Percentiles rank a stretch among this genome's conserved stretches.
phyloP scores from a whole-genome alignment of 768 basidiomycete species.

The Trametes gibbosa region DNA sequence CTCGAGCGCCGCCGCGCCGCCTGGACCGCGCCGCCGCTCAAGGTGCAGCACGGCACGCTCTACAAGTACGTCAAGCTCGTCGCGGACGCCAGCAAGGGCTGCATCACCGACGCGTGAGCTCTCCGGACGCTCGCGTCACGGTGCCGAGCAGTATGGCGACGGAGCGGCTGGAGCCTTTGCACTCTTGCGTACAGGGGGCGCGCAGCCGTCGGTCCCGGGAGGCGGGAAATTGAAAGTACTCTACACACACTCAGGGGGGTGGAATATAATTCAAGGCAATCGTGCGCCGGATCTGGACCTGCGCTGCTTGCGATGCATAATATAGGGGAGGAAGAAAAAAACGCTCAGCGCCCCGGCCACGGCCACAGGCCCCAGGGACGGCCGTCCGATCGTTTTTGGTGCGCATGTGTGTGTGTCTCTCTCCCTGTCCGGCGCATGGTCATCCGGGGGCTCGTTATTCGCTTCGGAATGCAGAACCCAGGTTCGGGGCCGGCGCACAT shows the following conservation, averaged over 20 bases:
- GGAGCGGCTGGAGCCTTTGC: no score
- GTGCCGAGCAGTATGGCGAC: not conserved
- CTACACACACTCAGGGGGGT: slow-evolving; percentile 11
- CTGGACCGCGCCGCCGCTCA: slow-evolving; percentile 87
- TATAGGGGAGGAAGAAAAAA: not conserved
- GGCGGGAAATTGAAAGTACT: slow-evolving; percentile 8
- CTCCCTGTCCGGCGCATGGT: not conserved
- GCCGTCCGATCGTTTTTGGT: no score
- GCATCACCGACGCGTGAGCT: slow-evolving; percentile 78
- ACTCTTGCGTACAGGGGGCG: not conserved
- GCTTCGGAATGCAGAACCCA: not conserved
- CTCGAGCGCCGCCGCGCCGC: slow-evolving; percentile 63
- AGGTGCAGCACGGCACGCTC: slow-evolving; percentile 76
- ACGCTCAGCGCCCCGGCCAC: no score
- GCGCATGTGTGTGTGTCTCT: no score
- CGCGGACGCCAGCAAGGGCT: slow-evolving; percentile 88
- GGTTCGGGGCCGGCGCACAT: slow-evolving; percentile 11
- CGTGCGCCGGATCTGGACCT: not conserved
- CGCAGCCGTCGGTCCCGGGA: slow-evolving; percentile 5
- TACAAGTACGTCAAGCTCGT: slow-evolving; percentile 90
- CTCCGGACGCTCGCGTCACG: no score
- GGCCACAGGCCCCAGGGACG: no score
- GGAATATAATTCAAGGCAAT: slow-evolving; percentile 9
- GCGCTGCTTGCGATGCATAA: not conserved
- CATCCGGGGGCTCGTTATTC: not conserved